Evolutionary conservation across 1,284 basidiomycete species (phyloP).

Genomic region (Singerocomus inundabilis): DNA sequence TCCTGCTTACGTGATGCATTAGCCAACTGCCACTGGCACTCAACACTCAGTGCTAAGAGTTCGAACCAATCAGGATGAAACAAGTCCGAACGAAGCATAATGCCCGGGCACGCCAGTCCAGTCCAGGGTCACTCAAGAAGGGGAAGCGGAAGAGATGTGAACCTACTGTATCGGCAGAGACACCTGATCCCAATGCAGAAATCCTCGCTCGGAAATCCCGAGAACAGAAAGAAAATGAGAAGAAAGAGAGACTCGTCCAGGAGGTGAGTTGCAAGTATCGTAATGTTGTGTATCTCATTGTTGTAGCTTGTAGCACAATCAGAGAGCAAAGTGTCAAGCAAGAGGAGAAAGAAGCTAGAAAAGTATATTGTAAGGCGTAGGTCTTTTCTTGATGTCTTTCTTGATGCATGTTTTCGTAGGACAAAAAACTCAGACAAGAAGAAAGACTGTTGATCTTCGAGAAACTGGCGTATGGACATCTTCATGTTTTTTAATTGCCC

Average conservation of each 20-base stretch:
- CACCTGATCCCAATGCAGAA: constrained; percentile 55
- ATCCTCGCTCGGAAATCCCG: constrained; percentile 57
- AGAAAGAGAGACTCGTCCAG: constrained; percentile 55
- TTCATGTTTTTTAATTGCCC: not conserved
- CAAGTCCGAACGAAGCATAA: constrained; percentile 48
- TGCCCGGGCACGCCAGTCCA: constrained; percentile 61
- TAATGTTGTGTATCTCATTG: constrained; percentile 1
- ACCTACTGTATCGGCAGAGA: constrained; percentile 13
- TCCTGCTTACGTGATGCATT: too few relatives aligned
- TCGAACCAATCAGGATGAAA: constrained; percentile 31
- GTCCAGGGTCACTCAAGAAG: constrained; percentile 54
- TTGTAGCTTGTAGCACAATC: constrained; percentile 55
- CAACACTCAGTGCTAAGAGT: not conserved
- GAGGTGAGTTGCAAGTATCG: constrained; percentile 47
- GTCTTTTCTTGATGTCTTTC: not conserved
- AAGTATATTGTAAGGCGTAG: constrained; percentile 70
- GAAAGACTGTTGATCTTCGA: constrained; percentile 70
- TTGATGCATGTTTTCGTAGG: constrained; percentile 41
- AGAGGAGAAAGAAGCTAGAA: constrained; percentile 79
- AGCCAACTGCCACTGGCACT: not conserved
- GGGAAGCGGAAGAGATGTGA: constrained; percentile 33
- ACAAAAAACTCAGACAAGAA: constrained; percentile 85
- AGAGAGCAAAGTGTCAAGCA: constrained; percentile 69
- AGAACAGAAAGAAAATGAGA: constrained; percentile 60
- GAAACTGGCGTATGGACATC: constrained; percentile 64